Base-by-base conservation (phyloP, 2,329 filamentous ascomycete species). In the Claviceps digitariae region DNA sequence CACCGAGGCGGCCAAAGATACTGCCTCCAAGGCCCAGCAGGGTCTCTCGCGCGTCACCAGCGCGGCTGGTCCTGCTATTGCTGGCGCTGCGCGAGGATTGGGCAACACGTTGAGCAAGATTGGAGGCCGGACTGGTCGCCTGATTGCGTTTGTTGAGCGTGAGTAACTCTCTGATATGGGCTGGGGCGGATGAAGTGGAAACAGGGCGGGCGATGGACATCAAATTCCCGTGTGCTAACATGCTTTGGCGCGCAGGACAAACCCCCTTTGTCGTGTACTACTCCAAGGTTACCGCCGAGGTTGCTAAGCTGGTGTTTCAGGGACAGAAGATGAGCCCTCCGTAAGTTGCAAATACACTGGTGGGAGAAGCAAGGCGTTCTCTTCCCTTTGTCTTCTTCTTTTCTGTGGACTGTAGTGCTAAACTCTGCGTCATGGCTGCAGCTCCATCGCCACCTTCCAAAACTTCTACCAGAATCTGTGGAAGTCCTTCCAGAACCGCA, bases 251-350 rank as follows among this genome's bases (percentile, higher is more conserved):
- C 23, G 27, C 67, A 96, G 91, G 83, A 71, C 79, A 93, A 75
- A 81, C 90, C 62, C 93, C 93, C 62, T 83, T 84, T 57, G 84
- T 90, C 59, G 68, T 94, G 68, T 96, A 96, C 82, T 98, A 97
- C 78, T 83, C 85, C 65, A 87, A 83, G 70, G 91, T 97, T 67
- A 86, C 79, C 63, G 74, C 90, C 59, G 93, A 98, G 78, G 78
- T 97, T 56, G 80, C 79, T 68, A 95, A 87, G 79, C 79, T 96
- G 61, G 82, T 97, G 61, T 89, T 90, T 76, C 81, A 82, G 64
- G 84, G 83, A 70, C 90, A 91, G 73, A 87, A 86, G 75, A 96
- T 98, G 90, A 76, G 79, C 67, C 90, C 89, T 73, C 93, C 93
- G 93, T 98, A 86, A 83, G 90, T 55, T n/a, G 23, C n/a, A 5